These are phyloP conservation scores for Solanum aculeatissimum DNA, from an alignment of 305 asterid species.

Conservation along the genomic window DNA sequence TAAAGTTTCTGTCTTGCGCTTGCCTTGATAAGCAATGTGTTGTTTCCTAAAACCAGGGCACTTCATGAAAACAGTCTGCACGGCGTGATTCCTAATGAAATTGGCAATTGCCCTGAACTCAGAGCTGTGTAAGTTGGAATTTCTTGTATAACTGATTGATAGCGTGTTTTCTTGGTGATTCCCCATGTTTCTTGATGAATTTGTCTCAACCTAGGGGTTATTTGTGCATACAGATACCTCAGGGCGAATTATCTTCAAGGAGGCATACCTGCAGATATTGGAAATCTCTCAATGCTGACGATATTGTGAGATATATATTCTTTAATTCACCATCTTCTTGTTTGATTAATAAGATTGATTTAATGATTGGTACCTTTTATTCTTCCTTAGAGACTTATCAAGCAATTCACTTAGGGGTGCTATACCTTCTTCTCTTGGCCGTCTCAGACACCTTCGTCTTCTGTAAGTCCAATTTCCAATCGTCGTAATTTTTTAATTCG, in stretches of 20 bases:
- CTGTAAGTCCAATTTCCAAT: constrained; percentile 39
- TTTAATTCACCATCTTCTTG: not conserved
- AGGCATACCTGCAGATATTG: constrained; percentile 73
- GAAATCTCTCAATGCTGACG: constrained; percentile 63
- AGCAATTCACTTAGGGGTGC: constrained; percentile 84
- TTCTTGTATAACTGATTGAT: not conserved
- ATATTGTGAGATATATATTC: constrained; percentile 49
- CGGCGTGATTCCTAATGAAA: constrained; percentile 68
- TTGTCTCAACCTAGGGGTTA: not conserved
- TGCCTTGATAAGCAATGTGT: not conserved
- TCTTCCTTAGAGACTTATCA: constrained; percentile 63
- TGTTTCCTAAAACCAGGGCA: constrained; percentile 40
- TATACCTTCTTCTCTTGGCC: constrained; percentile 83
- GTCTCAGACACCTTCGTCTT: constrained; percentile 44
- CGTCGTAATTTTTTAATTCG: not conserved
- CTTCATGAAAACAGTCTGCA: constrained; percentile 90
- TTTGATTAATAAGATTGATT: not conserved
- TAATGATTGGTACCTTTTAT: not conserved
- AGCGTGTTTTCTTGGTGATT: not conserved
- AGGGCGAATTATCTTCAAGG: constrained; percentile 84
- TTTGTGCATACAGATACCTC: constrained; percentile 43
- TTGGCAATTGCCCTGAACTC: constrained; percentile 61
- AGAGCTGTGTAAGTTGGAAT: constrained; percentile 74
- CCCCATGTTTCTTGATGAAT: not conserved
- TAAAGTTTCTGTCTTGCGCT: not conserved